Evolutionary conservation across 495 filamentous ascomycete species (phyloP), one percentile per base, ranked within the genome.

Genomic region (Hypoxylon perforatum): DNA sequence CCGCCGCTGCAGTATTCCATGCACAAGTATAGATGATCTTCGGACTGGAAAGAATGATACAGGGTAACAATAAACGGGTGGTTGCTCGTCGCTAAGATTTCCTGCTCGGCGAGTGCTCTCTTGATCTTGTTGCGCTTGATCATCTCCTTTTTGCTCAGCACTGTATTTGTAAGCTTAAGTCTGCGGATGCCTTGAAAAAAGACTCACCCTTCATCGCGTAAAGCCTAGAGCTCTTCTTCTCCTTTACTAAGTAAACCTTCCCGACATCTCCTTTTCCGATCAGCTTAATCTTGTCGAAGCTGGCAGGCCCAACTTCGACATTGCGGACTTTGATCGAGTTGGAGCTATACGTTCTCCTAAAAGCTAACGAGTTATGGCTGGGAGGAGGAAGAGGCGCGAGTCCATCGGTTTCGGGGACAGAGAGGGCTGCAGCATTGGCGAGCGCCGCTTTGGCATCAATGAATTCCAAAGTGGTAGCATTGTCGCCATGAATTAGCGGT

Each of bases 121-220:
- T 99, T 99, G 83, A 99, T 99, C 86, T 99, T 99, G 80, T 99
- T 99, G 30, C 95, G 90, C 83, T 99, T 99, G 81, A 99, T 99
- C 95, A 99, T 99, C 81, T 99, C 95, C 84, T 97, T 97, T 80
- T 99, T 99, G 84, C 93, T 98, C 80, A 99, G 70, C 9, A 99
- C 95, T 99, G 74, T 19, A 36, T 58, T 65, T 58, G 73, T 85
- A 61, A 86, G 79, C 70, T 60, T n/a, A 47, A 28, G 18, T 39
- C 51, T 12, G 30, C 46, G 22, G 11, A 36, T 14, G 30, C 22
- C 12, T 22, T 44, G 60, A 18, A 53, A 18, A 28, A 21, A 50
- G 21, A 57, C 65, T 57, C 69, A 98, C 95, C 96, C 79, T 99
- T 99, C 95, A 99, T 99, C 56, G 95, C 95, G 83, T 97, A 99